Percentiles rank a stretch among this genome's conserved stretches.
phyloP scores from a whole-genome alignment of 2,329 filamentous ascomycete genomes.

The Botryotinia convoluta region DNA sequence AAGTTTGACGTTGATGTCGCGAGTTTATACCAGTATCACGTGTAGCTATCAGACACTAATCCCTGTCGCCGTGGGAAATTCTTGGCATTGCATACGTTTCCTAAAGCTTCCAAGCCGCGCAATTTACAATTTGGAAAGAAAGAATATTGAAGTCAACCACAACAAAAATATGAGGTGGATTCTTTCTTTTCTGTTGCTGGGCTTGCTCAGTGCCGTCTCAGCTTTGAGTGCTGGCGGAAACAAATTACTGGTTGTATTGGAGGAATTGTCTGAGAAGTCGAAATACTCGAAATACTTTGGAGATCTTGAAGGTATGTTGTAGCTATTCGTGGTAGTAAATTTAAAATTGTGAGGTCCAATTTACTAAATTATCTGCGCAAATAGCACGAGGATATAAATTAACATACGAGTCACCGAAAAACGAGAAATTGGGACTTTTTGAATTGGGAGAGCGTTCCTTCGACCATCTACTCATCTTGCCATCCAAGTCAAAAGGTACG shows the following conservation, averaged over 20 bases:
- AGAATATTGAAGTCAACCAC: conserved; percentile 27
- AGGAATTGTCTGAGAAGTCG: conserved; percentile 76
- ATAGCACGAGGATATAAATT: conserved; percentile 80
- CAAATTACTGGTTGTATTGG: conserved; percentile 80
- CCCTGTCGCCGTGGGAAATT: conserved; percentile 22
- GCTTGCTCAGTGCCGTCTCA: conserved; percentile 64
- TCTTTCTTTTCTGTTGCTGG: conserved; percentile 66
- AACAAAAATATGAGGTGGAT: conserved; percentile 65
- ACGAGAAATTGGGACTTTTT: conserved; percentile 74
- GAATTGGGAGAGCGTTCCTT: conserved; percentile 82
- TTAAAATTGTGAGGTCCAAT: conserved; percentile 2
- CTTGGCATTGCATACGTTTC: conserved; percentile 41
- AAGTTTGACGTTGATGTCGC: conserved; percentile 24
- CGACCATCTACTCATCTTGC: conserved; percentile 87
- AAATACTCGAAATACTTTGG: conserved; percentile 79
- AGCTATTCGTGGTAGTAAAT: conserved; percentile 23
- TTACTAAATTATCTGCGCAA: conserved; percentile 22
- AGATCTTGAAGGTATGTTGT: conserved; percentile 64
- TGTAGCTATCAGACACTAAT: conserved; percentile 23
- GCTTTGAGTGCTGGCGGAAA: conserved; percentile 77
- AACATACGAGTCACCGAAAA: conserved; percentile 80
- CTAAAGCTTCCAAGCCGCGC: conserved; percentile 37
- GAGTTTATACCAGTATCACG: conserved; percentile 25
- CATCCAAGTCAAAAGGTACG: conserved; percentile 82
- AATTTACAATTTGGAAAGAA: conserved; percentile 20